A percentile compares a stretch with the other conserved stretches of the same genome.
Conservation (phyloP, 1,284 basidiomycete genomes). For the Tylopilus sp. region DNA sequence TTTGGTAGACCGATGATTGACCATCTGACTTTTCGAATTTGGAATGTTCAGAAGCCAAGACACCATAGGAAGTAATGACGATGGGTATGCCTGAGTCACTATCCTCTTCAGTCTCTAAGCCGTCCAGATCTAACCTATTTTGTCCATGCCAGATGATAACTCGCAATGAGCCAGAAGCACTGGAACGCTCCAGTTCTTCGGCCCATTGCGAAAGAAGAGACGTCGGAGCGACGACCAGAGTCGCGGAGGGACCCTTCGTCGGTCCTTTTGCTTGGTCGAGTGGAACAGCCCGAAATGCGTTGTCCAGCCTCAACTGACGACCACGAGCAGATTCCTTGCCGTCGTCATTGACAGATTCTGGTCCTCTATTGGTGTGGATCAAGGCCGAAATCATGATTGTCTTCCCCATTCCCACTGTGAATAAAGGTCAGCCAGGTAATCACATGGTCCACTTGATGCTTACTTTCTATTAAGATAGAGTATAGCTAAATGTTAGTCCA, state of each 20-base stretch:
- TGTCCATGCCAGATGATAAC: conserved; percentile 86
- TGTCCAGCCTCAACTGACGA: conserved; percentile 63
- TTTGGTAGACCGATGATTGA: conserved; percentile 68
- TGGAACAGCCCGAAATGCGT: conserved; percentile 50
- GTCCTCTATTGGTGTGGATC: conserved; percentile 74
- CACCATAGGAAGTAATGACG: conserved; percentile 89
- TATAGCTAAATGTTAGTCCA: conserved; percentile 5
- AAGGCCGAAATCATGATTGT: conserved; percentile 95
- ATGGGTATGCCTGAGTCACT: conserved; percentile 62
- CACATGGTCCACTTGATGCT: conserved; percentile 15
- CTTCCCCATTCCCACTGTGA: conserved; percentile 90
- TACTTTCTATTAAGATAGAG: conserved; percentile 44
- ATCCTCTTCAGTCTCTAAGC: conserved; percentile 51
- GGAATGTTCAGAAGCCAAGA: conserved; percentile 79
- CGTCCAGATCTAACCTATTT: conserved; percentile 73
- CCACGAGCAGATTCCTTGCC: conserved; percentile 39
- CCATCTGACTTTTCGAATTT: conserved; percentile 56
- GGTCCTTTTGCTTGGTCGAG: conserved; percentile 33
- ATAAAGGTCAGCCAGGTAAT: conserved; percentile 12
- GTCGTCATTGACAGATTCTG: conserved; percentile 40
- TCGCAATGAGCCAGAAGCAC: conserved; percentile 67
- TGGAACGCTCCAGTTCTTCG: conserved; percentile 78
- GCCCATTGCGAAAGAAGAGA: conserved; percentile 91
- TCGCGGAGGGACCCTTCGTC: conserved; percentile 55
- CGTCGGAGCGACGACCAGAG: conserved; percentile 91